Evolutionary conservation across 805 yeast genomes (phyloP).

Genomic region (Candida pseudofarinosa): DNA sequence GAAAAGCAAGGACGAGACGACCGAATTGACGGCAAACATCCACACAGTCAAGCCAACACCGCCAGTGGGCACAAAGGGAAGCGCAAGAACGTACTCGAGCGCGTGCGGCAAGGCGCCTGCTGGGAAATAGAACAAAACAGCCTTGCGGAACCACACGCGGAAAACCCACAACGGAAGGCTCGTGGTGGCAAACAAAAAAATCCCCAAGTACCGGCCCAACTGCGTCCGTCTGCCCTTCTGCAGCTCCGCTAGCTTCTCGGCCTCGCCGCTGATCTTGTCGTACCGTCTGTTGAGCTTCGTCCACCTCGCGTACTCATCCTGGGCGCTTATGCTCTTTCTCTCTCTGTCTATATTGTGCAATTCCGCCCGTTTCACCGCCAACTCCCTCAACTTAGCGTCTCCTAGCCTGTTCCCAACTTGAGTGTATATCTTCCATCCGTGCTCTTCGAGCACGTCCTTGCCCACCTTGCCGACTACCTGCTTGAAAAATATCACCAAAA

Average conservation of each 20-base stretch:
- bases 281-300: conserved; percentile 78
- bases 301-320: conserved; percentile 95
- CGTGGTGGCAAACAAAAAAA: conserved; percentile 35
- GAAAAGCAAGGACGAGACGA: conserved; percentile 20
- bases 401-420: conserved; percentile 29
- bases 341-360: conserved; percentile 46
- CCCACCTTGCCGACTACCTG: conserved; percentile 36
- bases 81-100: conserved; percentile 54
- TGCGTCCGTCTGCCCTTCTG: conserved; percentile 32
- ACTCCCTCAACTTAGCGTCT: conserved; percentile 22
- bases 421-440: conserved; percentile 37
- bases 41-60: conserved; percentile 57
- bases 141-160: conserved; percentile 50
- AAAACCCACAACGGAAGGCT: conserved; percentile 45
- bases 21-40: conserved; percentile 43
- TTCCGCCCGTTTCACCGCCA: conserved; percentile 34
- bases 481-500: conserved; percentile 34
- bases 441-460: conserved; percentile 25
- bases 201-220: conserved; percentile 30
- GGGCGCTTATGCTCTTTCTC: conserved; percentile 68
- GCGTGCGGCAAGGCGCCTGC: conserved; percentile 50
- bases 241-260: conserved; percentile 38
- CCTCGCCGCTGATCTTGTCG: conserved; percentile 53
- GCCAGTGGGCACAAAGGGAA: conserved; percentile 62
- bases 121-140: conserved; percentile 58